phyloP scores from a whole-genome alignment of 2,329 filamentous ascomycete species.

The Cercospora zeina region DNA sequence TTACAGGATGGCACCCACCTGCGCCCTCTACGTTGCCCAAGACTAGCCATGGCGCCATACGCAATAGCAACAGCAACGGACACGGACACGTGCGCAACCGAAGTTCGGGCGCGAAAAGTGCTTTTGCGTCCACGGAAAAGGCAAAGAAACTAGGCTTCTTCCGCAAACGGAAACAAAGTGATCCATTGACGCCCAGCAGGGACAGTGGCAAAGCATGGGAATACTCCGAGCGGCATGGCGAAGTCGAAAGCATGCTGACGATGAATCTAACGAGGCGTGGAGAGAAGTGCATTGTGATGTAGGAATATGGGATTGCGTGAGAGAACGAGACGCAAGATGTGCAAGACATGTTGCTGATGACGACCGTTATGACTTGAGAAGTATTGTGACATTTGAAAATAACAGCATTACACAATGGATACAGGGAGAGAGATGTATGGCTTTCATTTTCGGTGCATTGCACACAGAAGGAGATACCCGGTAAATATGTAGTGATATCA shows the following conservation, averaged over 20 bases:
- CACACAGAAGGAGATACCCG: background rate
- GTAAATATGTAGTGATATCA: background rate
- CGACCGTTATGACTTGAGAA: slow-evolving; percentile 12
- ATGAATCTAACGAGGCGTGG: background rate
- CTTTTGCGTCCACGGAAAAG: slow-evolving; percentile 31
- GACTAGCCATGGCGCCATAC: slow-evolving; percentile 23
- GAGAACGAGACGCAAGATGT: background rate
- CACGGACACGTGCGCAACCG: slow-evolving; percentile 23
- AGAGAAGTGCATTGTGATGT: slow-evolving; percentile 13
- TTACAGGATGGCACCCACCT: slow-evolving; percentile 41
- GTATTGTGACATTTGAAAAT: background rate
- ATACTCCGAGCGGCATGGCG: background rate
- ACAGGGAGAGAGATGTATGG: background rate
- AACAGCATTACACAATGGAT: slow-evolving; percentile 1
- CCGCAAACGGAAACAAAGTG: slow-evolving; percentile 21
- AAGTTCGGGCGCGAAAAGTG: slow-evolving; percentile 25
- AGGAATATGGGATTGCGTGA: background rate
- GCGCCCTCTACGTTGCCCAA: slow-evolving; percentile 24
- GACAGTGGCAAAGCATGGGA: slow-evolving; percentile 8
- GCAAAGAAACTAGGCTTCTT: slow-evolving; percentile 37
- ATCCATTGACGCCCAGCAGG: slow-evolving; percentile 17
- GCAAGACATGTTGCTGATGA: background rate
- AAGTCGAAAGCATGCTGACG: slow-evolving; percentile 6
- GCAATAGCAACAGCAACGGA: background rate
- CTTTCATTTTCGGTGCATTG: background rate